Evolutionary conservation across 768 basidiomycete species (phyloP), one percentile per base, ranked within the genome.

Genomic region (Pilatotrama ljubarskyi): DNA sequence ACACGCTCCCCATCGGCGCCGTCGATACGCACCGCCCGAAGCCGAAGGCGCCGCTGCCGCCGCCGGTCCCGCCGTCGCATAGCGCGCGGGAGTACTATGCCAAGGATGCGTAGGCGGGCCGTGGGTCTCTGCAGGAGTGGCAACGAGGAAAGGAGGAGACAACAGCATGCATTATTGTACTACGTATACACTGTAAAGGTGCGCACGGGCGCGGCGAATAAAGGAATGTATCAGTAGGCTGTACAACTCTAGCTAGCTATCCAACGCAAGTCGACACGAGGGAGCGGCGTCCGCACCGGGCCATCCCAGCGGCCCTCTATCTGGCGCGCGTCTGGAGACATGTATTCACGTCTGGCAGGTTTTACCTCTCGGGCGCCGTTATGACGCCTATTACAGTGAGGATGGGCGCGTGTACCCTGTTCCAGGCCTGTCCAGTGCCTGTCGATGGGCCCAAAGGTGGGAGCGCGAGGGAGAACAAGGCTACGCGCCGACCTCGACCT

Each of bases 11-110:
- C 10, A 98, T 98, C 68, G 81, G 80, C 24, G 96, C 96, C 1
- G 96, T 98, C 25, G 92, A 98, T 73, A 98, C 95, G 0, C 94
- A 96, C 72, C 85, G 95, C 49, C 83, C 86, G 11, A 83, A 83
- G 65, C 77, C 82, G 46, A 66, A 52, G 51, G 62, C 49, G 15
- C 26, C 44, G 6, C 49, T 32, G 10, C 29, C 53, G n/a, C 47
- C 36, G 14, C 20, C 36, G 13, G 32, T 55, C 8, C 51, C 59
- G 1, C 26, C 20, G 24, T 22, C 61, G 1, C 58, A 64, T 9
- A 64, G 64, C 9, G 58, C 50, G 18, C 68, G 70, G 6, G 62
- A 69, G 32, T 72, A 67, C 46, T 72, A 56, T 44, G 55, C 55
- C 35, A 62, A 65, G 41, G 57, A 65, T 11, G 42, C 25, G 32